Base-by-base conservation (phyloP, 495 filamentous ascomycete species). In the Lasiosphaeriaceae sp. region DNA sequence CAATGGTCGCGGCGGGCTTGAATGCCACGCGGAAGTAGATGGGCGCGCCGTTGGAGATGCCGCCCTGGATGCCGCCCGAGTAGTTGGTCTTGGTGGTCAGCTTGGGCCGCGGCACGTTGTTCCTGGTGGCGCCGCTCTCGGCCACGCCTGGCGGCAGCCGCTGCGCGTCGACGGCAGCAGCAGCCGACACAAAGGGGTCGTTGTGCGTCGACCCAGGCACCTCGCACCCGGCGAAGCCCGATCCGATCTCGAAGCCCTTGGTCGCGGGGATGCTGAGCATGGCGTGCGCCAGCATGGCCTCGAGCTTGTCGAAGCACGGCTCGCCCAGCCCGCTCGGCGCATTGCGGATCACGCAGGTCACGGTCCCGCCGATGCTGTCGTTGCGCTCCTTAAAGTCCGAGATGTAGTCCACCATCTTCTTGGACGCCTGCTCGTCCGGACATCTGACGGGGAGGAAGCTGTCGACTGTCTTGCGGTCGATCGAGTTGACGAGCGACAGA, bases 241-340 rank as follows among this genome's bases (percentile, higher is more conserved):
- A 96, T 50, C 95, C 94, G 64, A 98, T 87, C 66, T 97, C 93
- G 73, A 98, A 97, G 51, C 89, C 92, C 73, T 98, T 98, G 21
- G 93, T 96, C 6, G 94, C 94, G 11, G 94, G 95, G 69, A 98
- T 95, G 71, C 86, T 91, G 61, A 98, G 85, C 94, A 98, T 97
- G 24, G 91, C 94, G 64, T 97, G 94, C 34, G 86, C 95, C 24
- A 98, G 83, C 72, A 85, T 86, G 20, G 94, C 94, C 73, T 98
- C 94, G 31, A 98, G 80, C 77, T 97, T 97, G 70, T 96, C 91
- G 74, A 98, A 98, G 71, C 84, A 88, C 7, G 94, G 94, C 78
- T 98, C 94, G 39, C 94, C 94, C 2, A 98, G 81, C 1, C 94
- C 95, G 50, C 81, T 81, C 17, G 94, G 94, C 2, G 86, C 83